A percentile compares a stretch with the other conserved stretches of the same genome.
Evolutionary conservation across 2,329 filamentous ascomycete species (phyloP).

Genomic region (Fusarium goolgardi): DNA sequence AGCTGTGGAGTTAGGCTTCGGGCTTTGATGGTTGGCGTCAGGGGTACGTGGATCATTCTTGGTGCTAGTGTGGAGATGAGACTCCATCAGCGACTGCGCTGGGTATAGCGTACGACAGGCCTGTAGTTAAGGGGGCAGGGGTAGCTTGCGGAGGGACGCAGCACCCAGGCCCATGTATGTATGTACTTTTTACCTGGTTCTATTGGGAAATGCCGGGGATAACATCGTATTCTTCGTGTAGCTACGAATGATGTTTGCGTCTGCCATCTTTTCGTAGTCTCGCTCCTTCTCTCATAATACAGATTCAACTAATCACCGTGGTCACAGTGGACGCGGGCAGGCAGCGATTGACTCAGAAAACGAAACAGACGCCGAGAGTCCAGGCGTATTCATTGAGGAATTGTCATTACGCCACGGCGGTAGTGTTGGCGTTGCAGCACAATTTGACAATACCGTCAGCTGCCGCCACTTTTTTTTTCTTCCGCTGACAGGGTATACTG

Average conservation of each 20-base stretch:
- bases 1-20: slow-evolving; percentile 30
- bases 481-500: background rate
- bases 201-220: slow-evolving; percentile 4
- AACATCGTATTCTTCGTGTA: background rate
- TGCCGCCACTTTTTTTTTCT: background rate
- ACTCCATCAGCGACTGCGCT: slow-evolving; percentile 17
- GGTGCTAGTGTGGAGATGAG: slow-evolving; percentile 28
- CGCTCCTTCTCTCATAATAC: too few relatives aligned
- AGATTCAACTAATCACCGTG: background rate
- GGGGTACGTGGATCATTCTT: slow-evolving; percentile 34
- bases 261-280: background rate
- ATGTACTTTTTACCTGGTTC: background rate
- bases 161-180: background rate
- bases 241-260: background rate
- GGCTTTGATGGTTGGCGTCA: slow-evolving; percentile 35
- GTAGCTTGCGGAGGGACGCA: slow-evolving; percentile 11
- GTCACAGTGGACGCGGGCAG: background rate
- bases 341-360: background rate
- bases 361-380: background rate
- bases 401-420: background rate
- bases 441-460: background rate
- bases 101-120: slow-evolving; percentile 15
- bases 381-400: background rate
- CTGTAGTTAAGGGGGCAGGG: slow-evolving; percentile 30
- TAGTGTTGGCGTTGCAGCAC: background rate